Conservation (phyloP, 106 monocot genomes). For the Posidonia australis region DNA sequence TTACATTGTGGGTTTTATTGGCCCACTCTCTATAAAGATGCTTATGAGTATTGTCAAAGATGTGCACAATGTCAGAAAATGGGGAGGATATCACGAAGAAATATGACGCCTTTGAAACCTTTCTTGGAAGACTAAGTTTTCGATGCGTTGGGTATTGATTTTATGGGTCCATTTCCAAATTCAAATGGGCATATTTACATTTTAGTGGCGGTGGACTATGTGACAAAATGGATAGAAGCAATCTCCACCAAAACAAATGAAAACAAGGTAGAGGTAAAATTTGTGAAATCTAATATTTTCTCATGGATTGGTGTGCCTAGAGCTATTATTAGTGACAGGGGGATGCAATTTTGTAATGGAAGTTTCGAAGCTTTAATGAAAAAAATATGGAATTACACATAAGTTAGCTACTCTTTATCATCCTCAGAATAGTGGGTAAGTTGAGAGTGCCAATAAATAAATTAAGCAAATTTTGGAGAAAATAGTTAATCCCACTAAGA, state of each 20-base stretch:
- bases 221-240: conserved; percentile 3
- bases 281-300: conserved; percentile 2
- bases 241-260: background rate
- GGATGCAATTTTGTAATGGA: background rate
- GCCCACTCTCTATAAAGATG: conserved; percentile 2
- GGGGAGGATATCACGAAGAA: background rate
- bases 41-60: background rate
- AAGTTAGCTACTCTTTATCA: background rate
- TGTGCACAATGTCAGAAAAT: background rate
- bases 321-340: background rate
- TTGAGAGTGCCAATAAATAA: background rate
- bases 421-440: background rate
- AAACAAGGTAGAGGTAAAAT: background rate
- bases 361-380: background rate
- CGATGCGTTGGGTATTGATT: conserved; percentile 1
- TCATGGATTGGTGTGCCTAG: background rate
- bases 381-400: background rate
- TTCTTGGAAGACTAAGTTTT: background rate
- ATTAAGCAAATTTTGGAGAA: conserved; percentile 8
- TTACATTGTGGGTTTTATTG: conserved; percentile 5
- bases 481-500: background rate
- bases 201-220: background rate
- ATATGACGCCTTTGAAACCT: background rate
- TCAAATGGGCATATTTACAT: background rate
- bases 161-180: background rate